A percentile compares a stretch with the other conserved stretches of the same genome.
Conservation (phyloP, 768 basidiomycete species). For the Mycena floridula region DNA sequence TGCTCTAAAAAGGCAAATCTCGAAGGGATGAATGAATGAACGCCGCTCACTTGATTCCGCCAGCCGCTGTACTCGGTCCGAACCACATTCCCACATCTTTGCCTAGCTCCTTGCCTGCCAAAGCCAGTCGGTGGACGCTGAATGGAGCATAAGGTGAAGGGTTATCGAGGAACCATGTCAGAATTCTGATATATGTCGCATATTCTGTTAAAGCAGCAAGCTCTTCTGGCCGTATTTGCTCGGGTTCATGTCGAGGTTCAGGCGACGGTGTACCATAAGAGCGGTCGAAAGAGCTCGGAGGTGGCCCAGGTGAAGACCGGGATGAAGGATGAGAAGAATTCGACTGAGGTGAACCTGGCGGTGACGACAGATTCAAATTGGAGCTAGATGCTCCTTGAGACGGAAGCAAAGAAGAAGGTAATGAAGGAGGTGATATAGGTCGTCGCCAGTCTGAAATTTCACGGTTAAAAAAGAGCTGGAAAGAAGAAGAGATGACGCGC, state of each 20-base stretch:
- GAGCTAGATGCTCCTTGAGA: too few relatives aligned
- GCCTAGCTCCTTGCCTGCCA: conserved; percentile 90
- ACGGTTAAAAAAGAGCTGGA: not conserved
- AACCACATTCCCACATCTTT: conserved; percentile 98
- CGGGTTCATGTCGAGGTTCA: too few relatives aligned
- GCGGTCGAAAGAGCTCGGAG: too few relatives aligned
- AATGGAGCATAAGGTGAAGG: conserved; percentile 84
- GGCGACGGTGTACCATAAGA: too few relatives aligned
- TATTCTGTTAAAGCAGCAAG: too few relatives aligned
- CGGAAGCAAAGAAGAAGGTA: too few relatives aligned
- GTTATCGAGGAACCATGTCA: conserved; percentile 94
- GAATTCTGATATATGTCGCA: conserved; percentile 82
- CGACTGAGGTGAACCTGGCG: too few relatives aligned
- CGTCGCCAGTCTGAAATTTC: conserved; percentile 70
- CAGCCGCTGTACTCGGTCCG: conserved; percentile 95
- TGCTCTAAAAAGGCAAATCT: not conserved
- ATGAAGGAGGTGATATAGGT: conserved; percentile 55
- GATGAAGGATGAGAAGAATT: too few relatives aligned
- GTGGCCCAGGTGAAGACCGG: too few relatives aligned
- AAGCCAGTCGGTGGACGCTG: conserved; percentile 92
- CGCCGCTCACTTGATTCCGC: conserved; percentile 86
- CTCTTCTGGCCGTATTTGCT: too few relatives aligned
- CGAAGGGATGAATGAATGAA: conserved; percentile 4
- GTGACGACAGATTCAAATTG: too few relatives aligned
- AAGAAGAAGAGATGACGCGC: conserved; percentile 17